Evolutionary conservation across 306 rosid species (phyloP), one percentile per base, ranked within the genome.

Genomic region (Vicia sativa): DNA sequence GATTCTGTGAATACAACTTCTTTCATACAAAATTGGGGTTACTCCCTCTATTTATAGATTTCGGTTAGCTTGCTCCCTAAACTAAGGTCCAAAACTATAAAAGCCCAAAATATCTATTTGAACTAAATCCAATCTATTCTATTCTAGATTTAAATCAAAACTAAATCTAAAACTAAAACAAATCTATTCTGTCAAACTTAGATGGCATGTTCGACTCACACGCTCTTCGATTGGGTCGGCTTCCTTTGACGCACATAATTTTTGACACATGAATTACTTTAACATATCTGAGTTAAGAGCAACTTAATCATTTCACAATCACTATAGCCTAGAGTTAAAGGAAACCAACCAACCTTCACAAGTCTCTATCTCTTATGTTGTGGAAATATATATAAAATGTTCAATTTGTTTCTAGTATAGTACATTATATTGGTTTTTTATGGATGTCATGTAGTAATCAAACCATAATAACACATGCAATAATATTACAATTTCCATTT

Each of bases 351-450:
- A 44, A 46, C 39, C 34, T 56, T 74, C 25, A 48, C 53, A 21
- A 55, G 11, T 56, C 23, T 34, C 48, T 59, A n/a, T 66, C 44
- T 46, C 43, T 43, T 11, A 4, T 31, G 9, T 56, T 65, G 49
- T 16, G 29, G 2, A 12, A 21, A 7, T 62, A 14, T n/a, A 26
- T 45, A 35, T 26, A 35, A 3, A 3, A 65, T n/a, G 34, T 35
- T 56, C 46, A 13, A 57, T 75, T 48, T 48, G 58, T 34, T 56
- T 45, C 23, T 41, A 13, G 54, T 14, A 66, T 59, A 57, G 62
- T 75, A 26, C 64, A 58, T 16, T 46, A 37, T 21, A 23, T 54
- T 54, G 0, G 25, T 54, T n/a, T n/a, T 25, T 53, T 21, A 11
- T 25, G 11, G 2, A 54, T 54, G 37, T 54, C 60, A 10, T 52